Base-by-base conservation (phyloP, 73 alveolate genomes). In the Durusdinium trenchii region DNA sequence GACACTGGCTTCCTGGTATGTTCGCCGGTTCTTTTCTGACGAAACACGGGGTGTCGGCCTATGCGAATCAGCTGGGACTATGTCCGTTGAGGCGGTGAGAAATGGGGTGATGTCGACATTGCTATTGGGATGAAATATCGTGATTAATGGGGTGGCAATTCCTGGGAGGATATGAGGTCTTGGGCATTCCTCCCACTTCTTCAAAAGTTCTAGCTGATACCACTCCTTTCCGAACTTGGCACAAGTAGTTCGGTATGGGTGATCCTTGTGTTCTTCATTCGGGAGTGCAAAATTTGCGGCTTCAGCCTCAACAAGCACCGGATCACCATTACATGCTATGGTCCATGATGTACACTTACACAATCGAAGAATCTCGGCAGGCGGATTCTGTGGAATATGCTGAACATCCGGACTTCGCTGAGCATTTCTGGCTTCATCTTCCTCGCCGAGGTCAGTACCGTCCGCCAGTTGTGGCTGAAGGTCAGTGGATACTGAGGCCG, bases 381-480 rank as follows among this genome's bases (percentile, higher is more conserved):
- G 85, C 42, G 85, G 85, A 26, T 75, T 40, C 85, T 75, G 85
- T 6, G 52, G 85, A 20, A 26, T 51, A 26, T 18, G 47, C 28
- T 10, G 36, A 5, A 28, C 7, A 26, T 26, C 46, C 30, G 45
- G 28, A 16, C 23, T 6, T 47, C 36, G 67, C 46, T 16, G 71
- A 1, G 38, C 46, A 16, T 12, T 46, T 28, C 43, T 32, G 30
- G 9, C 57, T 43, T 30, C 71, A 6, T 82, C 36, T 12, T 35
- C 64, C 18, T 85, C 95, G 7, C 42, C 95, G 30, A 40, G 78
- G 50, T 57, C 95, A 10, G 81, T 35, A 10, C 57, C 81, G 5
- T 57, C 95, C n/a, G 95, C 75, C 40, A 85, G 26, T 54, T 85
- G 81, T n/a, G 79, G 81, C 54, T 57, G 95, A 52, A 85, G 28